Evolutionary conservation across 306 rosid species (phyloP), one percentile per base, ranked within the genome.

Genomic region (Prunus armeniaca): DNA sequence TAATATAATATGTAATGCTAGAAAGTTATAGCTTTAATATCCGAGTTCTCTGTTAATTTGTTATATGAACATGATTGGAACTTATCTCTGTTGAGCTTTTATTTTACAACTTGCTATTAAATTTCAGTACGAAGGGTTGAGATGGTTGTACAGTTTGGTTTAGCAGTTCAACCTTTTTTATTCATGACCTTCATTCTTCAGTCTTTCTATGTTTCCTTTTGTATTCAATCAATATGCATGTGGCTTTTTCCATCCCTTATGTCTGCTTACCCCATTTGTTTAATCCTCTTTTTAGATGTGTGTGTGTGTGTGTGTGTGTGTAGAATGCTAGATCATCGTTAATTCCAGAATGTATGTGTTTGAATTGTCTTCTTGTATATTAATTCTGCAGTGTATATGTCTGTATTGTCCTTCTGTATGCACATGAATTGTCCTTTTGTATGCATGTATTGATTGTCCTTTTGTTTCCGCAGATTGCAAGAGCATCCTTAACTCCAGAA

Each of bases 401-500:
- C 20, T 46, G 41, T 56, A 25, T 17, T 2, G 17, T 54, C 6
- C 9, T 34, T 41, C 56, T 18, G 11, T 50, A 25, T 20, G 55
- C 2, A 45, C 17, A 12, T 69, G 28, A 41, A 8, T 24, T 62
- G 45, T 62, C 27, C 71, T 20, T 68, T 63, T 19, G 24, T 12
- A 12, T 66, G 10, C 54, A 50, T 13, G 62, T 19, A 6, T 15
- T 28, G 5, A 30, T 30, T 72, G 30, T 76, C 34, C 61, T 60
- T 82, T 66, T 71, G 27, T 76, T 79, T 64, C 22, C 73, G 57
- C 80, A 95, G 99, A 88, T 95, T 80, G 78, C 99, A 72, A 92
- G 70, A 85, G 99, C 86, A 17, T 91, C 99, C 51, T 86, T 88
- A 82, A 85, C 56, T 75, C 97, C 99, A 55, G 96, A 87, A 34